Percentiles rank a stretch among this genome's conserved stretches.
Evolutionary conservation across 2,329 filamentous ascomycete species (phyloP).

Genomic region (Diplodia sapinea): DNA sequence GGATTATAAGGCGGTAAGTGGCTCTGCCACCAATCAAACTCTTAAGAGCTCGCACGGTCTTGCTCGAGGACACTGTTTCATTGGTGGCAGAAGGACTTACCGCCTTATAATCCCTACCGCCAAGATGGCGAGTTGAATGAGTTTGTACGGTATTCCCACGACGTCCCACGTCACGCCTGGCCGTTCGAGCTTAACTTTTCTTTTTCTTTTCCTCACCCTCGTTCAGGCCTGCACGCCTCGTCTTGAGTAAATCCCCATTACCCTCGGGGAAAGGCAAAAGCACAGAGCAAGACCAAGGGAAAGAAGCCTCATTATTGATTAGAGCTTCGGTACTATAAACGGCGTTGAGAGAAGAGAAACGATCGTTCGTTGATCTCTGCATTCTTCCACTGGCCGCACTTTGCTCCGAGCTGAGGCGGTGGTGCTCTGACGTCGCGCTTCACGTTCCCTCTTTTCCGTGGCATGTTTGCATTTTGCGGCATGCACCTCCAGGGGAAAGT

Average conservation of each 20-base stretch:
- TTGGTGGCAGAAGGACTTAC: too few species aligned
- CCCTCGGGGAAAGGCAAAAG: background rate
- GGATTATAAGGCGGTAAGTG: too few species aligned
- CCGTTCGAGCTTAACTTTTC: background rate
- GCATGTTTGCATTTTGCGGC: background rate
- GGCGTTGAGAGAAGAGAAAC: background rate
- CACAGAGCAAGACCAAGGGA: slow-evolving; percentile 3
- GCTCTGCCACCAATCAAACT: too few species aligned
- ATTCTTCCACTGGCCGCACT: background rate
- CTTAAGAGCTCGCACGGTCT: too few species aligned
- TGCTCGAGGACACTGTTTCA: too few species aligned
- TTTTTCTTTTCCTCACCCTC: background rate
- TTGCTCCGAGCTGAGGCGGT: background rate
- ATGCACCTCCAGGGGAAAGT: background rate
- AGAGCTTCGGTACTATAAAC: background rate
- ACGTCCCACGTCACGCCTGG: background rate
- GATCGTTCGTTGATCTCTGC: slow-evolving; percentile 8
- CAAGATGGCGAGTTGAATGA: too few species aligned
- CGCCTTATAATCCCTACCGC: too few species aligned
- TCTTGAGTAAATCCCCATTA: background rate
- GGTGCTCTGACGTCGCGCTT: slow-evolving; percentile 7
- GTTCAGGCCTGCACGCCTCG: background rate
- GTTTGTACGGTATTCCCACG: too few species aligned
- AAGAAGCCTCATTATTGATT: slow-evolving; percentile 9
- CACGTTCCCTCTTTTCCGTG: background rate